These are phyloP conservation scores for Berkeleyomyces basicola DNA, from an alignment of 2,329 filamentous ascomycete genomes.

Conservation along the genomic window DNA sequence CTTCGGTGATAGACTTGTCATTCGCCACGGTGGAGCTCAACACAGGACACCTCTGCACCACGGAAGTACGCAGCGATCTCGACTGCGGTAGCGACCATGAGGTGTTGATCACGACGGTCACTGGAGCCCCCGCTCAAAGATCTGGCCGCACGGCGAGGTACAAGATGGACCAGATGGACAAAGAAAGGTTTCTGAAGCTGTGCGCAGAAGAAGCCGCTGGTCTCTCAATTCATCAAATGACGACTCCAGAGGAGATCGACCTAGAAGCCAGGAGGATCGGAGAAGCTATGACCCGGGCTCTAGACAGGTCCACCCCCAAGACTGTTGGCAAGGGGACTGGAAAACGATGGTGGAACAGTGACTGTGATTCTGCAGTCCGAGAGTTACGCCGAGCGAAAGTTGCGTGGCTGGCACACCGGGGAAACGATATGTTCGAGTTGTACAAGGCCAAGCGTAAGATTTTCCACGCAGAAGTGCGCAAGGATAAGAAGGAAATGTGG, in stretches of 20 bases:
- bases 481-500: no score
- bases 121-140: background rate
- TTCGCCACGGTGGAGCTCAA: background rate
- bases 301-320: background rate
- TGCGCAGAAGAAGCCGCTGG: background rate
- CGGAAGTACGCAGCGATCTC: background rate
- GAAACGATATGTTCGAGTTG: no score
- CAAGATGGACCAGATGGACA: background rate
- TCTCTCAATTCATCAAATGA: background rate
- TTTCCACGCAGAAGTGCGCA: no score
- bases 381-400: no score
- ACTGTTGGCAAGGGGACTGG: background rate
- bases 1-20: background rate
- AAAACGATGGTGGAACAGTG: background rate
- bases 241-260: background rate
- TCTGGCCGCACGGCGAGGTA: background rate
- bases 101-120: background rate
- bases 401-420: no score
- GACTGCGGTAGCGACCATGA: background rate
- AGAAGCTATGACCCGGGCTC: background rate
- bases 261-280: background rate
- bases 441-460: no score
- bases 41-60: background rate
- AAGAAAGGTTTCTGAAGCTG: background rate
- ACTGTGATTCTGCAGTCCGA: no score